These are phyloP conservation scores for Gossypium trilobum DNA, from an alignment of 441 rosid species.

Conservation along the genomic window DNA sequence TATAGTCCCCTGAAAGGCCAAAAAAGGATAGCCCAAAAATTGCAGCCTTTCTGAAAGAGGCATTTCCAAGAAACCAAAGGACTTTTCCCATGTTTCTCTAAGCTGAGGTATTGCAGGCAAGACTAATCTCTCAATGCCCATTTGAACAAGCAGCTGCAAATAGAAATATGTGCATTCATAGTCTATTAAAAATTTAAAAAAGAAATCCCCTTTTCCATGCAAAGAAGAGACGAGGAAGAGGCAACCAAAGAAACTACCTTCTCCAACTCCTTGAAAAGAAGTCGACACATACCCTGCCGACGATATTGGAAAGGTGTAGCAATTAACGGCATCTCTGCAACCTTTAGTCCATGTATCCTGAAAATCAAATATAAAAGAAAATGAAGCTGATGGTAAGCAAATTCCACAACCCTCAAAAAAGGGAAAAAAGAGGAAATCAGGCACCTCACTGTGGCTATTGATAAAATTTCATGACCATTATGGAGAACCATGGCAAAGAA, in stretches of 20 bases:
- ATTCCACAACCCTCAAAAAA: background rate
- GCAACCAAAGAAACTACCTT: constrained; percentile 22
- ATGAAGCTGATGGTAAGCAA: background rate
- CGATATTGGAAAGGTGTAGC: constrained; percentile 34
- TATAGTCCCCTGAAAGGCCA: constrained; percentile 31
- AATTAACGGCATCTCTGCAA: constrained; percentile 39
- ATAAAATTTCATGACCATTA: constrained; percentile 27
- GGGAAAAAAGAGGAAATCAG: background rate
- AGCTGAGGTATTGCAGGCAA: constrained; percentile 34
- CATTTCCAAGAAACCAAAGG: constrained; percentile 37
- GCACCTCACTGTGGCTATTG: constrained; percentile 35
- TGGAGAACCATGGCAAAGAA: constrained; percentile 32
- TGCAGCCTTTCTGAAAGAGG: constrained; percentile 20
- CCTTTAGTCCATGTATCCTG: constrained; percentile 33
- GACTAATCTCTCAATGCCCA: constrained; percentile 31
- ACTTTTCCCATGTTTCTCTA: constrained; percentile 29
- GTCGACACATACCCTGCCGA: constrained; percentile 38
- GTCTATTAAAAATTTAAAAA: background rate
- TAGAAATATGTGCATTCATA: background rate
- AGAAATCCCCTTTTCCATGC: background rate
- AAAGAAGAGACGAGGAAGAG: background rate
- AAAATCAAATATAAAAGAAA: constrained; percentile 9
- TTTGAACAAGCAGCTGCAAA: constrained; percentile 26
- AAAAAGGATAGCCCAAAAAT: constrained; percentile 27
- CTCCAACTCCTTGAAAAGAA: constrained; percentile 30